Percentiles rank a stretch among this genome's conserved stretches.
Evolutionary conservation across 1,284 basidiomycete genomes (phyloP).

Genomic region (Porodaedalea pini): DNA sequence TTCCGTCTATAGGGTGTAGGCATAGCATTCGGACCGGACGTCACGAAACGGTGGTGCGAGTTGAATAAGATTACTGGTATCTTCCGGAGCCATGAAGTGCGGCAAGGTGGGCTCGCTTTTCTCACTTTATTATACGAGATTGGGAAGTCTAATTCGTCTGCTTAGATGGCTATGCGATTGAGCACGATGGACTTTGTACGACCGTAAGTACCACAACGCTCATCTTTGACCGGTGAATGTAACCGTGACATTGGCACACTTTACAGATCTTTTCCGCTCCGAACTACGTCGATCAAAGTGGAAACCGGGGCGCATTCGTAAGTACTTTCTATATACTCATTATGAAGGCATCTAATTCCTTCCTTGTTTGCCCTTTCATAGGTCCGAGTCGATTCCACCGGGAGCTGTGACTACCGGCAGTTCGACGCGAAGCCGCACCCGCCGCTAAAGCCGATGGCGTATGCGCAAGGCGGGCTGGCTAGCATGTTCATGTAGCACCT

Average conservation of each 20-base stretch:
- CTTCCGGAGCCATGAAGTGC: conserved; percentile 95
- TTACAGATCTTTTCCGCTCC: conserved; percentile 76
- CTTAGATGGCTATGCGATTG: conserved; percentile 81
- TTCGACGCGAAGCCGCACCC: conserved; percentile 89
- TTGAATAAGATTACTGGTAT: conserved; percentile 86
- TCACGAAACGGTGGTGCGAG: conserved; percentile 85
- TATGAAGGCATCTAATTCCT: conserved; percentile 3
- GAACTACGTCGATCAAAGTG: conserved; percentile 80
- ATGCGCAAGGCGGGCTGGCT: conserved; percentile 61
- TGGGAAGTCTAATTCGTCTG: conserved; percentile 4
- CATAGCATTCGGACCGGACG: conserved; percentile 93
- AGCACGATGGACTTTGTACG: conserved; percentile 86
- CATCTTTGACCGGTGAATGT: too few species aligned
- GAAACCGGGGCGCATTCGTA: conserved; percentile 81
- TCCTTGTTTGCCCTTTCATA: conserved; percentile 28
- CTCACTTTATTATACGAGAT: conserved; percentile 9
- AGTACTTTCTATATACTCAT: conserved; percentile 28
- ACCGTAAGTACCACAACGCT: too few species aligned
- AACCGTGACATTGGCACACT: too few species aligned
- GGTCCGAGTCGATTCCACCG: conserved; percentile 81
- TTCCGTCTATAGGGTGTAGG: conserved; percentile 73
- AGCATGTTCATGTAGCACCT: conserved; percentile 63
- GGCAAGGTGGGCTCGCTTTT: conserved; percentile 61
- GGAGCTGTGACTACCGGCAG: conserved; percentile 73
- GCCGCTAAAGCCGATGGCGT: conserved; percentile 91